Percentiles rank a stretch among this genome's conserved stretches.
These are phyloP conservation scores for Myochromella boudieri DNA, from an alignment of 768 basidiomycete genomes.

Conservation along the genomic window DNA sequence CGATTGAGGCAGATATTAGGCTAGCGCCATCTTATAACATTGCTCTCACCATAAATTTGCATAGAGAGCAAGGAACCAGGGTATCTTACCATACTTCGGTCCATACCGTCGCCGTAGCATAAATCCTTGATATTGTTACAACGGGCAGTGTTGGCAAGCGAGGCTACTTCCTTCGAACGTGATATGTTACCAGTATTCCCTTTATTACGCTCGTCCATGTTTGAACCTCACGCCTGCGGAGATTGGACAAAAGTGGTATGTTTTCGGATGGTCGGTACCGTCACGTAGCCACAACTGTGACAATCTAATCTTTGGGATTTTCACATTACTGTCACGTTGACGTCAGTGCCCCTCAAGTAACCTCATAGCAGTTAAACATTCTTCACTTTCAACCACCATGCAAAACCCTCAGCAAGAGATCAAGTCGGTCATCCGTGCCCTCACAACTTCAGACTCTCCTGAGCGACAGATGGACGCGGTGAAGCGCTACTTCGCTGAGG, in stretches of 20 bases:
- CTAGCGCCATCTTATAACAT: not conserved
- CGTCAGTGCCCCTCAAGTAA: slow-evolving; percentile 4
- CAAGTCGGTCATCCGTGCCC: slow-evolving; percentile 35
- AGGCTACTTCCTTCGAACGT: not conserved
- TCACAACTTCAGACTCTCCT: slow-evolving; percentile 49
- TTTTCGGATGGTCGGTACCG: not conserved
- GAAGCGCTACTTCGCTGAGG: slow-evolving; percentile 47
- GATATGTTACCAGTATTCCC: no score
- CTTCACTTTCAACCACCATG: slow-evolving; percentile 47
- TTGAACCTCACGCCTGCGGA: no score
- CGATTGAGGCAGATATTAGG: not conserved
- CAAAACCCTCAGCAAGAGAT: slow-evolving; percentile 58
- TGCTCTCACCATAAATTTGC: no score
- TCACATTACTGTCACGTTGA: slow-evolving; percentile 1
- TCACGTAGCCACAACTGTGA: not conserved
- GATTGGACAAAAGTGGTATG: not conserved
- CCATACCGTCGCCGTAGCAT: not conserved
- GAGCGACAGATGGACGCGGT: slow-evolving; percentile 48
- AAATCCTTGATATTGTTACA: not conserved
- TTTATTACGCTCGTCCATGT: no score
- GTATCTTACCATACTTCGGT: not conserved
- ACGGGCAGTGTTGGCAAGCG: not conserved
- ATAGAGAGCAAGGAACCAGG: no score
- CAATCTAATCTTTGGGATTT: not conserved
- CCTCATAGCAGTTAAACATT: no score